Percentiles rank a stretch among this genome's conserved stretches.
phyloP scores from a whole-genome alignment of 2,329 filamentous ascomycete genomes.

The Aspergillus eucalypticola region DNA sequence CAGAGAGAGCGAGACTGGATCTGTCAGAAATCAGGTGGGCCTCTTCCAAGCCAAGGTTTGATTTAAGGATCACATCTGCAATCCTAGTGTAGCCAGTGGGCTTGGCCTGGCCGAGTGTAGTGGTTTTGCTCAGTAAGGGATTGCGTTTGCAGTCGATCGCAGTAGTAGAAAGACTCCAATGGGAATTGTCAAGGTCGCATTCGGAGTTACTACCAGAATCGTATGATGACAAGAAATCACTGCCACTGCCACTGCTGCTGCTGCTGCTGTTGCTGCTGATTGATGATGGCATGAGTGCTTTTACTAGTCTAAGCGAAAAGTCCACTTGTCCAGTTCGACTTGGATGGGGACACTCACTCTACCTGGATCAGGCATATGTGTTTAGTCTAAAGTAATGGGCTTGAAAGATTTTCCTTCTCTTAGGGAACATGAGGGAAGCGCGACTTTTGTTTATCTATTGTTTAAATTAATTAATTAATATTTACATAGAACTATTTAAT shows the following conservation, averaged over 20 bases:
- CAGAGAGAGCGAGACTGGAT: conserved; percentile 9
- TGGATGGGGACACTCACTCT: background rate
- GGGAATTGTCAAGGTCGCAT: background rate
- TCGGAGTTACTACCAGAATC: conserved; percentile 3
- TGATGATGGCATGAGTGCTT: background rate
- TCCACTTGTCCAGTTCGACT: too few relatives aligned
- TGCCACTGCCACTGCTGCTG: background rate
- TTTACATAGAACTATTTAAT: too few relatives aligned
- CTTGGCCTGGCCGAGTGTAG: conserved; percentile 27
- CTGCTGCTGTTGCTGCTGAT: too few relatives aligned
- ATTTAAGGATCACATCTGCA: conserved; percentile 40
- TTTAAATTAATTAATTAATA: too few relatives aligned
- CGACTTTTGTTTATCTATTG: too few relatives aligned
- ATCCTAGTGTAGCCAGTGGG: conserved; percentile 32
- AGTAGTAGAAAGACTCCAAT: conserved; percentile 4
- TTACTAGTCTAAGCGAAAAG: background rate
- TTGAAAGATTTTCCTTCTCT: too few relatives aligned
- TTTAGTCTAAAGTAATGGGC: background rate
- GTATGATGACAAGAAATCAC: background rate
- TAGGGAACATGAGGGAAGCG: background rate
- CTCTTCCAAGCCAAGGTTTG: conserved; percentile 34
- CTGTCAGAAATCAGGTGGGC: conserved; percentile 24
- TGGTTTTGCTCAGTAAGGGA: conserved; percentile 21
- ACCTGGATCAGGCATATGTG: background rate
- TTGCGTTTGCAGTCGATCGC: conserved; percentile 6